Evolutionary conservation across 2,329 filamentous ascomycete species (phyloP), one percentile per base, ranked within the genome.

Genomic region (Penicillium janthinellum): DNA sequence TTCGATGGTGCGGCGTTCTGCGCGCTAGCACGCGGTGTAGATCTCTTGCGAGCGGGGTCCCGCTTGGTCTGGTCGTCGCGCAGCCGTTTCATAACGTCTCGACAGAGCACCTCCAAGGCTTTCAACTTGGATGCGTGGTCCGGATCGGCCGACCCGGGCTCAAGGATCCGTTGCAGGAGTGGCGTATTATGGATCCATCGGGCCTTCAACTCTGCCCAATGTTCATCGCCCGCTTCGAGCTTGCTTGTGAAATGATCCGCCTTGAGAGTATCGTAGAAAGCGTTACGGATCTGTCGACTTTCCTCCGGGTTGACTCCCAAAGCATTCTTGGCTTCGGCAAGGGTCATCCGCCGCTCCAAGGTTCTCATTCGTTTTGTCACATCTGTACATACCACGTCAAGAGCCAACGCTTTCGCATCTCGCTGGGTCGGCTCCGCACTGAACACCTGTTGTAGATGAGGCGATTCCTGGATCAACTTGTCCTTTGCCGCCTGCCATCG

Each of bases 381-480:
- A 75, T 94, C 90, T 31, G 86, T 89, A 70, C 90, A 92, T 25
- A 96, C 88, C 48, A 92, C 84, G 71, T 96, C 91, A 5, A 96
- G 78, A 0, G 90, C 90, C 48, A 91, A 80, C 39, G 83, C 83
- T 71, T 88, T 90, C 44, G 82, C 79, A 45, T 89, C 86, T 15
- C 84, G 74, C 22, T 87, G 80, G 3, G 83, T 82, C 28, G 84
- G 82, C 45, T 86, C 82, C 6, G 81, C 74, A 77, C 83, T 86
- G 69, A 92, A 86, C 28, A 86, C 79, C 2, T 78, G 76, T 61
- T 87, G 84, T 15, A 96, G 79, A 65, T 90, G 87, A 14, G 82
- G 77, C 28, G 84, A 87, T 67, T 88, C 85, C 25, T 83, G 81
- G 20, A 93, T 82, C 22, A 95, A 79, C 56, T 83, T 82, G 57